These are phyloP conservation scores for Thielaviopsis ethacetica DNA, from an alignment of 2,329 filamentous ascomycete genomes.

Conservation along the genomic window DNA sequence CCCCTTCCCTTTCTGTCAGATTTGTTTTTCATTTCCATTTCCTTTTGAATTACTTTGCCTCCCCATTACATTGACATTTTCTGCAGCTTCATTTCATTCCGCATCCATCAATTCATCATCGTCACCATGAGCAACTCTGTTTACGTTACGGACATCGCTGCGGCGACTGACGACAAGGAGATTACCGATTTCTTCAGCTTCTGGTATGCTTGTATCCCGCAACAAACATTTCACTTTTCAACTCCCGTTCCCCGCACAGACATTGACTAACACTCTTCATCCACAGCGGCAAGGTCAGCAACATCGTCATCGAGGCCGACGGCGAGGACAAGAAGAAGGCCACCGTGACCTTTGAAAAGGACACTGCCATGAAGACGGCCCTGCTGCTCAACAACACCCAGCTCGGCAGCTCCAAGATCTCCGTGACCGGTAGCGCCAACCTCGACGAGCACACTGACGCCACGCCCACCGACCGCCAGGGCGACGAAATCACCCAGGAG, in stretches of 20 bases:
- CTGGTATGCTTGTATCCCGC: constrained; percentile 38
- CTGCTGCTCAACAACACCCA: constrained; percentile 94
- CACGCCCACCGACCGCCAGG: constrained; percentile 4
- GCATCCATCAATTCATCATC: constrained; percentile 6
- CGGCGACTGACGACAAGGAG: constrained; percentile 72
- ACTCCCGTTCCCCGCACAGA: too few species aligned
- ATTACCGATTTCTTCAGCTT: constrained; percentile 97
- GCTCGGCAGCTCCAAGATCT: constrained; percentile 73
- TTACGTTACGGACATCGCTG: constrained; percentile 76
- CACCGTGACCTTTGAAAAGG: constrained; percentile 91
- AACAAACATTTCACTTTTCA: background rate
- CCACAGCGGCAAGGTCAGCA: constrained; percentile 73
- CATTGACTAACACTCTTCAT: too few species aligned
- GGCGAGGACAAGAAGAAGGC: constrained; percentile 57
- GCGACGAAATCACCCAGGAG: constrained; percentile 70
- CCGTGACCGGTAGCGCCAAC: constrained; percentile 48
- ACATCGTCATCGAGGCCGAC: constrained; percentile 56
- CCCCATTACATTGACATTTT: background rate
- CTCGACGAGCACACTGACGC: constrained; percentile 44
- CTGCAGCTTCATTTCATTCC: background rate
- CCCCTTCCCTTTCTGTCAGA: background rate
- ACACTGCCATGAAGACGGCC: constrained; percentile 90
- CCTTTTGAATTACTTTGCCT: too few species aligned
- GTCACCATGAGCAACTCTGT: constrained; percentile 50
- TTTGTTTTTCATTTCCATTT: background rate